Base-by-base conservation (phyloP, 2,329 filamentous ascomycete species). In the Didymella segeticola region DNA sequence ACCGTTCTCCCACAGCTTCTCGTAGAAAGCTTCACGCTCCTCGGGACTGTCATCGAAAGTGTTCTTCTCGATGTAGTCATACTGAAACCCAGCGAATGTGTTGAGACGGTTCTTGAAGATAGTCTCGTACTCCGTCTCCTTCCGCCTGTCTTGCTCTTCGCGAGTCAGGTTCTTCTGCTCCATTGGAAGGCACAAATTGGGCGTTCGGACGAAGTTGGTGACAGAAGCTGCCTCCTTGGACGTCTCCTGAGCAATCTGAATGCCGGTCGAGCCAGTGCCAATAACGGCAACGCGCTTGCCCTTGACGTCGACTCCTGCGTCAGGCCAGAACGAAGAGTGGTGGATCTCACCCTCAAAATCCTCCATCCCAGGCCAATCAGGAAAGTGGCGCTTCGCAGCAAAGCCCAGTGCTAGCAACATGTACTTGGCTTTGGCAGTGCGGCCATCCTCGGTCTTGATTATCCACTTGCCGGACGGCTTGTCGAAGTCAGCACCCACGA, bases 121-220 rank as follows among this genome's bases (percentile, higher is more conserved):
- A 12, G 72, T 67, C 4, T 75, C 70, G 29, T 79, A 79, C 25
- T 75, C 57, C 36, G 62, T 61, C 29, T 63, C 48, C 60, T 79
- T 78, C 14, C 72, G 66, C 2, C 64, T 63, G 20, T 83, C 73
- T 62, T 88, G 82, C 56, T 85, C 81, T 51, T 80, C 76, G 10
- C 68, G 72, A 0, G 78, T 80, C 23, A 87, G 73, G 1, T 73
- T 33, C 2, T 76, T 72, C 52, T 81, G 79, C 2, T 80, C 77
- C 84, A 89, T 87, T 0, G 86, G 86, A 0, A 89, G 62, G 0
- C 84, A 84, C 6, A 87, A 75, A 53, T 89, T 89, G 0, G 87
- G 87, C 1, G 86, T 89, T 10, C 87, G 80, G 62, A 89, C 86
- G 69, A 89, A 88, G 29, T 89, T 83, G 2, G 75, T 79, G 1